phyloP scores from a whole-genome alignment of 1,139 yeast species.

The Pichia sp. region DNA sequence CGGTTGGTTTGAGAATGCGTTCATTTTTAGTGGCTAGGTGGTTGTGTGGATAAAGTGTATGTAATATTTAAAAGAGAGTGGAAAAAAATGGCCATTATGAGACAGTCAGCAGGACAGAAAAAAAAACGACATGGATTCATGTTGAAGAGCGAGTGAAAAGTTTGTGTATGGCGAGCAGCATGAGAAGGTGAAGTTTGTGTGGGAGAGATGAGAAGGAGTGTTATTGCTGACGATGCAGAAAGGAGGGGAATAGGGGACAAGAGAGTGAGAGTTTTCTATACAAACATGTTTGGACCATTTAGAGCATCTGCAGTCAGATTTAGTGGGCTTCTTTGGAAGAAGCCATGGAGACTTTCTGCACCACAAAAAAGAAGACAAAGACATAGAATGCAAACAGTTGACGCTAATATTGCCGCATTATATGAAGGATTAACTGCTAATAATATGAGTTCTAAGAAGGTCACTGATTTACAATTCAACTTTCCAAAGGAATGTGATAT shows the following conservation, averaged over 20 bases:
- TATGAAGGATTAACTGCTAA: slow-evolving; percentile 53
- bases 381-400: slow-evolving; percentile 74
- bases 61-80: no score
- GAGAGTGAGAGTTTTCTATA: not conserved
- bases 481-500: slow-evolving; percentile 80
- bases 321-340: slow-evolving; percentile 87
- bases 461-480: slow-evolving; percentile 46
- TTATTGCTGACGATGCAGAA: no score
- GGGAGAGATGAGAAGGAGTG: not conserved
- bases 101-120: no score
- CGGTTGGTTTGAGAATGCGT: not conserved
- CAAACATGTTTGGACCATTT: slow-evolving; percentile 70
- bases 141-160: no score
- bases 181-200: not conserved
- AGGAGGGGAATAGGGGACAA: no score
- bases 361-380: slow-evolving; percentile 82
- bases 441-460: slow-evolving; percentile 44
- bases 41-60: not conserved
- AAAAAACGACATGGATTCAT: no score
- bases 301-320: slow-evolving; percentile 53
- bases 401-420: slow-evolving; percentile 65
- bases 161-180: not conserved
- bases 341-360: slow-evolving; percentile 70
- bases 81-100: no score
- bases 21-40: not conserved